A percentile compares a stretch with the other conserved stretches of the same genome.
Evolutionary conservation across 208 protist species (phyloP).

Genomic region (Acanthamoeba sp.): DNA sequence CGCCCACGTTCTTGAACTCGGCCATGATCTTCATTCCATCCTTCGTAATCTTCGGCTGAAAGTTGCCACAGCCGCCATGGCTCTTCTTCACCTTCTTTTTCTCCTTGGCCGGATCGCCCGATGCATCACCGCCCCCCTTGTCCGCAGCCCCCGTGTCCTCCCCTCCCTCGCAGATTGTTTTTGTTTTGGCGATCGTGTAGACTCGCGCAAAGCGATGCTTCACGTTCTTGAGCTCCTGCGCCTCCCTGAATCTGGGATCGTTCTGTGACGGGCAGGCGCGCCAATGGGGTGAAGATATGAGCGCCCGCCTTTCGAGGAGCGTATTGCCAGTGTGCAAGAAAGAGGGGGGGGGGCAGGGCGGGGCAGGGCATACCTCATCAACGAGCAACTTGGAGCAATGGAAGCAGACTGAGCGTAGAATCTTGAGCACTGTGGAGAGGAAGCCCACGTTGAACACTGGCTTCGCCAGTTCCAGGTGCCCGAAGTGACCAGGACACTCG

Average conservation of each 20-base stretch:
- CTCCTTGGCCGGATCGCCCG: constrained; percentile 46
- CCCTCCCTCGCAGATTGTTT: constrained; percentile 89
- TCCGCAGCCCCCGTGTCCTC: constrained; percentile 60
- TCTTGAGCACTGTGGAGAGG: constrained; percentile 95
- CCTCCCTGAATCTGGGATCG: constrained; percentile 73
- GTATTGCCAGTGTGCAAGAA: too few relatives aligned
- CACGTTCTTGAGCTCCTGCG: constrained; percentile 80
- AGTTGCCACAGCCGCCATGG: constrained; percentile 91
- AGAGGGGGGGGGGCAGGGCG: background rate
- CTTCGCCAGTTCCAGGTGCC: constrained; percentile 98
- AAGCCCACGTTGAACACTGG: constrained; percentile 98
- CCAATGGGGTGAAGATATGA: too few relatives aligned
- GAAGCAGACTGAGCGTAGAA: constrained; percentile 98
- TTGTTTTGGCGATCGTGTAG: constrained; percentile 83
- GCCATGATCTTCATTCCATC: constrained; percentile 88
- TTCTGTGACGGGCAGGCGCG: background rate
- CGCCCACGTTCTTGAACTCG: constrained; percentile 83
- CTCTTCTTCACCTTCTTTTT: constrained; percentile 76
- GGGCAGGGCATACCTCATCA: constrained; percentile 81
- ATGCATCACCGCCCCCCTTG: constrained; percentile 12
- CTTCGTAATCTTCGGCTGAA: constrained; percentile 90
- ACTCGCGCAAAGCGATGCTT: constrained; percentile 81
- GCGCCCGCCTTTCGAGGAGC: too few relatives aligned
- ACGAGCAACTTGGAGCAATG: constrained; percentile 95
- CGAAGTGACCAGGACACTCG: constrained; percentile 98